These are phyloP conservation scores for Ganoderma lucidum DNA, from an alignment of 1,284 basidiomycete species.

Conservation along the genomic window DNA sequence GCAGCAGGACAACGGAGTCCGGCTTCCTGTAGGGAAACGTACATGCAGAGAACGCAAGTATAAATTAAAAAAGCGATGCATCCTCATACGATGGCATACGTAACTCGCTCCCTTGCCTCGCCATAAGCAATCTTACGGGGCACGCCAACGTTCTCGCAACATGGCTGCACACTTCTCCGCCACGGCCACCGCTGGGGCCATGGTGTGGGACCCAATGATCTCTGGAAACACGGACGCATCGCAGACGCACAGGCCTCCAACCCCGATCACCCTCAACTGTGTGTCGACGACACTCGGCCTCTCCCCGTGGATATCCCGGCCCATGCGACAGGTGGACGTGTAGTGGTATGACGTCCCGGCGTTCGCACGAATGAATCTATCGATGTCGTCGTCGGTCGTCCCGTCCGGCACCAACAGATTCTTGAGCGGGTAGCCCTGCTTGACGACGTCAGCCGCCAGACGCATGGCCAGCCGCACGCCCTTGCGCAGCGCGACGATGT, in stretches of 20 bases:
- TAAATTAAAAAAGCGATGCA: no score
- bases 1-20: no score
- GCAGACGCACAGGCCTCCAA: slow-evolving; percentile 47
- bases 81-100: background rate
- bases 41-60: no score
- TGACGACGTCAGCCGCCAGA: slow-evolving; percentile 41
- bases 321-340: slow-evolving; percentile 49
- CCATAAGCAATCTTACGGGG: background rate
- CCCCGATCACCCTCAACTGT: slow-evolving; percentile 57
- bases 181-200: slow-evolving; percentile 46
- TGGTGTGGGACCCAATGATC: slow-evolving; percentile 45
- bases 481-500: slow-evolving; percentile 36
- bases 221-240: slow-evolving; percentile 52
- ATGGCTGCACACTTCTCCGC: slow-evolving; percentile 46
- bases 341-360: slow-evolving; percentile 46
- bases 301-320: slow-evolving; percentile 37
- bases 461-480: slow-evolving; percentile 38
- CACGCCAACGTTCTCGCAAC: slow-evolving; percentile 12
- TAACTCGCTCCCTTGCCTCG: background rate
- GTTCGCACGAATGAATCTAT: slow-evolving; percentile 38
- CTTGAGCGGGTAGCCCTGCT: slow-evolving; percentile 42
- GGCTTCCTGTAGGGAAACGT: no score
- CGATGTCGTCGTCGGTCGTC: slow-evolving; percentile 33
- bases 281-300: slow-evolving; percentile 56
- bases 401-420: slow-evolving; percentile 41